Base-by-base conservation (phyloP, 371 early-diverging fungal genomes). In the Mortierella sp. region DNA sequence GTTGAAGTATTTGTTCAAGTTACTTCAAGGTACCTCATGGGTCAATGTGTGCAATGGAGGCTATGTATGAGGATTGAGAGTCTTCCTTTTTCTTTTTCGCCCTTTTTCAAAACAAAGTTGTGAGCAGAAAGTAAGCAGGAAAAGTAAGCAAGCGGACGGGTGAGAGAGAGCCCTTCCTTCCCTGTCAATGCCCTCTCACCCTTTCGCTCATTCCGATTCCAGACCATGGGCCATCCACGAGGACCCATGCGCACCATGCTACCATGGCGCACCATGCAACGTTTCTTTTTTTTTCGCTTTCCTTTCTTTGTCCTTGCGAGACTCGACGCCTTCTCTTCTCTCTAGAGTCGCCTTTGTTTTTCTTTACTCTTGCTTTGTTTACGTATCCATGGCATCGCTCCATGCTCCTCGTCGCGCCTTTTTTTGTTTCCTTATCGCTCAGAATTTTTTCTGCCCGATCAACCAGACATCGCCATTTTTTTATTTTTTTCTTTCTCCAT, bases 241-340 rank as follows among this genome's bases (percentile, higher is more conserved):
- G 19, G 61, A 34, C 67, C 67, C 34, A 67, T 54, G 73, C 64
- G 21, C 69, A 24, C 69, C 79, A 74, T 79, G 79, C 74, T 64
- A 75, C 79, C 75, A 43, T 77, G 72, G 44, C 43, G 50, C 51
- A 74, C 74, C 79, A 78, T 78, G 74, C 71, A 78, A 78, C 79
- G 50, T 74, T 67, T 53, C 50, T 37, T 43, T 67, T 69, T 48
- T 69, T 67, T 67, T n/a, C 50, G 44, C 37, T 61, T 61, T 54
- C 19, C 13, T 43, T 70, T 59, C 48, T 44, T 57, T 71, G 31
- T 74, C 53, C n/a, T 50, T 72, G 9, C 72, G 14, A 53, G 44
- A n/a, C 13, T 34, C 4, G 43, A 40, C n/a, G 43, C 6, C 46
- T 37, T 51, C 50, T 43, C 31, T 40, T 64, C 40, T 43, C 34